These are phyloP conservation scores for Capronia coronata DNA, from an alignment of 2,329 filamentous ascomycete genomes.

Conservation along the genomic window DNA sequence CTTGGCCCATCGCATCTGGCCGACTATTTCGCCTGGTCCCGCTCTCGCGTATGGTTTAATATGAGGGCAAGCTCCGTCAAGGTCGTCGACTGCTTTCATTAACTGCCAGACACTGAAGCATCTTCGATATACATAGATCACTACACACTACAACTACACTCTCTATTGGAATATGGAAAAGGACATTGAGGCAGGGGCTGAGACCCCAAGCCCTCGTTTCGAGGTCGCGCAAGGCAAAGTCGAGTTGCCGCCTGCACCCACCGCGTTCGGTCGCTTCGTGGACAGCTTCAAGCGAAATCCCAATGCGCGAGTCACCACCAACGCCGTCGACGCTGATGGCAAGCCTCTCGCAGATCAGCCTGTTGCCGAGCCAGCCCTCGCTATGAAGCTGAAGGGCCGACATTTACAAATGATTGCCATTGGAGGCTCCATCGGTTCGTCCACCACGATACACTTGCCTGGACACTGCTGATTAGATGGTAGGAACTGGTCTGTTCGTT, in stretches of 20 bases:
- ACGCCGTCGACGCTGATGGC: conserved; percentile 46
- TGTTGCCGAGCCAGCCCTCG: conserved; percentile 63
- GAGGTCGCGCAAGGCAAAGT: conserved; percentile 13
- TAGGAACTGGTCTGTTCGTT: conserved; percentile 44
- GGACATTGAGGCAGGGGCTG: conserved; percentile 11
- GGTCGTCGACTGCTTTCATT: not conserved
- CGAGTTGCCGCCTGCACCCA: conserved; percentile 18
- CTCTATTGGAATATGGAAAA: conserved; percentile 8
- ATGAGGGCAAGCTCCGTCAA: not conserved
- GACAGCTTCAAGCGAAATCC: conserved; percentile 44
- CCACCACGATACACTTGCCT: conserved; percentile 36
- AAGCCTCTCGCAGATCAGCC: conserved; percentile 58
- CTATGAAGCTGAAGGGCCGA: conserved; percentile 69
- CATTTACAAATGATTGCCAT: conserved; percentile 64
- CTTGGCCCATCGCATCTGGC: not conserved
- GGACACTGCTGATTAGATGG: conserved; percentile 83
- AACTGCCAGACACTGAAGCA: not conserved
- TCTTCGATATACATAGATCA: not conserved
- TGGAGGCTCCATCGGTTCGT: conserved; percentile 22
- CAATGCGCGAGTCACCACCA: conserved; percentile 35
- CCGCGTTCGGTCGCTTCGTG: conserved; percentile 30
- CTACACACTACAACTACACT: too few species aligned
- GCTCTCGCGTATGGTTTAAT: not conserved
- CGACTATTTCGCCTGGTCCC: not conserved
- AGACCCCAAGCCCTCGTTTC: conserved; percentile 2